phyloP scores from a whole-genome alignment of 305 asterid genomes.

The Solanum hybrid region DNA sequence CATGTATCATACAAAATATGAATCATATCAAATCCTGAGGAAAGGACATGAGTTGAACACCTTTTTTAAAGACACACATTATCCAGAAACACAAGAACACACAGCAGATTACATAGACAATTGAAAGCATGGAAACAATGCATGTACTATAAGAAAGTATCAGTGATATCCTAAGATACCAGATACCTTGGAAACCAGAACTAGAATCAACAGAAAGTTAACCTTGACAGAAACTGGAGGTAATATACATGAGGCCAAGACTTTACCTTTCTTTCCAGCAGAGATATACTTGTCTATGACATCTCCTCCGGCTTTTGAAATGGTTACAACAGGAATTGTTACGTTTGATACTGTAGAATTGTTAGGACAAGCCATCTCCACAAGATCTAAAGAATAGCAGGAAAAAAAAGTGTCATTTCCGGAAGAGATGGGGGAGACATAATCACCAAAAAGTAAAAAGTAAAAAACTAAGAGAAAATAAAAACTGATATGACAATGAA shows the following conservation, averaged over 20 bases:
- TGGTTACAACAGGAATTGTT: conserved; percentile 72
- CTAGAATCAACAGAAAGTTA: background rate
- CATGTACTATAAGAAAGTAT: background rate
- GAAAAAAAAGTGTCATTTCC: background rate
- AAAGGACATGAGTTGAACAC: background rate
- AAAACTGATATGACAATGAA: conserved; percentile 9
- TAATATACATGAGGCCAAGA: background rate
- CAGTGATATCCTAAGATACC: background rate
- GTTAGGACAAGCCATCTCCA: conserved; percentile 77
- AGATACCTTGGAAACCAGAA: background rate
- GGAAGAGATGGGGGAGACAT: background rate
- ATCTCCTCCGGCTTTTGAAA: conserved; percentile 76
- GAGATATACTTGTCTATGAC: conserved; percentile 53
- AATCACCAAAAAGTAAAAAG: background rate
- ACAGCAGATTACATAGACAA: background rate
- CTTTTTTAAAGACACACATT: background rate
- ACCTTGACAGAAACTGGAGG: background rate
- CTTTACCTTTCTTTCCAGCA: conserved; percentile 48
- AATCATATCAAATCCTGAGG: background rate
- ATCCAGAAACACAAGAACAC: background rate
- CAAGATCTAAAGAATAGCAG: conserved; percentile 48
- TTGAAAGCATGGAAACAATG: background rate
- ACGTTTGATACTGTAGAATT: conserved; percentile 37
- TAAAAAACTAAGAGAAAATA: background rate
- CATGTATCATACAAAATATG: background rate